Conservation (phyloP, 2,329 filamentous ascomycete species). For the Bipolaris sorokiniana region DNA sequence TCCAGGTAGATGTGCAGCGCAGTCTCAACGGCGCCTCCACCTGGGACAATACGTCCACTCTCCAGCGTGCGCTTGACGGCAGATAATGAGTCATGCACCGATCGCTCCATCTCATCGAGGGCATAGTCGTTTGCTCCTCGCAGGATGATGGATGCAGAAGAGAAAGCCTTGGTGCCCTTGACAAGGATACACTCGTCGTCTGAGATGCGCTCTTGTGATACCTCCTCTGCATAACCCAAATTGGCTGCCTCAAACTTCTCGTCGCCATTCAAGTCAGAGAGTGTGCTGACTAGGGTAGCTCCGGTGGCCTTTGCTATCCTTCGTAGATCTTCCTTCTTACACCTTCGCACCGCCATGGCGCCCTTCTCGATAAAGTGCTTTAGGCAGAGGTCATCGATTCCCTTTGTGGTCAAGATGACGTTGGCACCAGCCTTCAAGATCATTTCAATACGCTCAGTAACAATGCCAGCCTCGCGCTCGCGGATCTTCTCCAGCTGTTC, state of each 20-base stretch:
- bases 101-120: conserved; percentile 98
- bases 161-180: conserved; percentile 93
- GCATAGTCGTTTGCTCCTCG: conserved; percentile 95
- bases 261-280: conserved; percentile 96
- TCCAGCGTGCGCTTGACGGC: conserved; percentile 97
- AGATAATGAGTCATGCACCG: conserved; percentile 93
- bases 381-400: conserved; percentile 93
- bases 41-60: conserved; percentile 94
- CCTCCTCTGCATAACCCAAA: conserved; percentile 90
- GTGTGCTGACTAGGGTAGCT: conserved; percentile 86
- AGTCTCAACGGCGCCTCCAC: conserved; percentile 97
- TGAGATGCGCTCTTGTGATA: conserved; percentile 97
- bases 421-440: conserved; percentile 97
- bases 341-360: conserved; percentile 92
- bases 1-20: conserved; percentile 98
- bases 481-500: conserved; percentile 97
- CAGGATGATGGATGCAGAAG: conserved; percentile 93
- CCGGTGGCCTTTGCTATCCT: conserved; percentile 96
- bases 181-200: conserved; percentile 98
- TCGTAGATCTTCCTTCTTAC: conserved; percentile 97
- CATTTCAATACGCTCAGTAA: conserved; percentile 93
- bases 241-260: conserved; percentile 93
- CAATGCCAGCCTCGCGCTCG: conserved; percentile 87
- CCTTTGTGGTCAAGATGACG: conserved; percentile 95
- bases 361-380: conserved; percentile 95